A percentile compares a stretch with the other conserved stretches of the same genome.
Conservation (phyloP, 2,329 filamentous ascomycete species). For the Monosporascus sp. region DNA sequence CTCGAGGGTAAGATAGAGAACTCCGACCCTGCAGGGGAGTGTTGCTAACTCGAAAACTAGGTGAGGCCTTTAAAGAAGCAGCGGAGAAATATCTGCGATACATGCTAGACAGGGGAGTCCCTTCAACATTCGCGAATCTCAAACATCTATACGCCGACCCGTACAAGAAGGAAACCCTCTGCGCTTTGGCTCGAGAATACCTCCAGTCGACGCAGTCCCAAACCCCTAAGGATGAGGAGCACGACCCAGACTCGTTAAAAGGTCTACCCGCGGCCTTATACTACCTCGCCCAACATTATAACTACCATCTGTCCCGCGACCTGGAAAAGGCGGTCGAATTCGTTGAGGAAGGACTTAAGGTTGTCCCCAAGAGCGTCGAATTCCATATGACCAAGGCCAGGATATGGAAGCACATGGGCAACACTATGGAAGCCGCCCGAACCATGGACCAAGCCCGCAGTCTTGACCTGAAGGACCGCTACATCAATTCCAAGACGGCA, state of each 20-base stretch:
- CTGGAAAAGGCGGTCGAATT: slow-evolving; percentile 75
- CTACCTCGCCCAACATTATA: slow-evolving; percentile 95
- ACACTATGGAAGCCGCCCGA: slow-evolving; percentile 72
- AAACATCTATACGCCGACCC: slow-evolving; percentile 83
- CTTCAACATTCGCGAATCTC: slow-evolving; percentile 93
- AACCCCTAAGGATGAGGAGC: slow-evolving; percentile 40
- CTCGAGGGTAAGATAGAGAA: slow-evolving; percentile 54
- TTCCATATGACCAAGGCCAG: slow-evolving; percentile 93
- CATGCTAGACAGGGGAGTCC: slow-evolving; percentile 88
- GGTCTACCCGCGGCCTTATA: slow-evolving; percentile 80
- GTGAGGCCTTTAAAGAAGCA: slow-evolving; percentile 72
- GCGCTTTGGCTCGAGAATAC: slow-evolving; percentile 73
- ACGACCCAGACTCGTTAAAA: slow-evolving; percentile 39
- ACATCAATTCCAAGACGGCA: slow-evolving; percentile 97
- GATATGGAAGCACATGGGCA: slow-evolving; percentile 86
- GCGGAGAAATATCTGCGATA: slow-evolving; percentile 74
- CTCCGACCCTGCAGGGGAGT: background rate
- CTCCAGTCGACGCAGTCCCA: slow-evolving; percentile 46
- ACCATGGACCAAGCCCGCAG: slow-evolving; percentile 83
- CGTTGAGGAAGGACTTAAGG: slow-evolving; percentile 75
- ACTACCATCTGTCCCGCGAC: slow-evolving; percentile 83
- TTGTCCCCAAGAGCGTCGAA: slow-evolving; percentile 77
- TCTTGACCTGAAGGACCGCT: slow-evolving; percentile 84
- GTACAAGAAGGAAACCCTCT: slow-evolving; percentile 71
- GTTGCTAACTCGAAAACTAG: slow-evolving; percentile 30